phyloP scores from a whole-genome alignment of 2,329 filamentous ascomycete genomes.

The Madurella mycetomatis region DNA sequence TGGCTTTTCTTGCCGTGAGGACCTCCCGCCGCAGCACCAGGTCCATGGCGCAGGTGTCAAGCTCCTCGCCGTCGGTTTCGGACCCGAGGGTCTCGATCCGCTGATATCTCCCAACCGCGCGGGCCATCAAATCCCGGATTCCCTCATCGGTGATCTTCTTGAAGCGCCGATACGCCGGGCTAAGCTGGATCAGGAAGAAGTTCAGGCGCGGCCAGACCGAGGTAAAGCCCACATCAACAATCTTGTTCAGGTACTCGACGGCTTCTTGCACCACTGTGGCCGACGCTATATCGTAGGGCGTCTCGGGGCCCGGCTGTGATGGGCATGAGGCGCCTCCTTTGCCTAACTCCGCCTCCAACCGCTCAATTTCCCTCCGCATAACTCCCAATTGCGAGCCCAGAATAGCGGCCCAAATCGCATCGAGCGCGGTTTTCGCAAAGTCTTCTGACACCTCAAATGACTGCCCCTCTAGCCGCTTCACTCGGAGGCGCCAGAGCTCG shows the following conservation, averaged over 20 bases:
- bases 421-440: constrained; percentile 33
- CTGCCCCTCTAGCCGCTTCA: neutral
- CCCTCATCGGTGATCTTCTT: constrained; percentile 21
- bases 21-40: constrained; percentile 14
- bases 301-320: too few relatives aligned
- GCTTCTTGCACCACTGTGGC: constrained; percentile 19
- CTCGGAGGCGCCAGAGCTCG: constrained; percentile 29
- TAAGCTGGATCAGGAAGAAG: constrained; percentile 7
- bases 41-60: constrained; percentile 20
- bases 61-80: constrained; percentile 25
- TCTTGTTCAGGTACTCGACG: constrained; percentile 22
- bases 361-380: constrained; percentile 22
- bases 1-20: constrained; percentile 33
- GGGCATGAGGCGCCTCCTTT: too few relatives aligned
- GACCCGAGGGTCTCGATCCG: constrained; percentile 12
- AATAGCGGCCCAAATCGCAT: constrained; percentile 36
- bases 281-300: too few relatives aligned
- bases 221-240: constrained; percentile 12
- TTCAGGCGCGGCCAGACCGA: constrained; percentile 1
- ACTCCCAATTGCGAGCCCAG: constrained; percentile 35
- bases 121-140: constrained; percentile 23
- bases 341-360: neutral
- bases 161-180: constrained; percentile 19
- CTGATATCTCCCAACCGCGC: constrained; percentile 22
- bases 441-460: constrained; percentile 34